A percentile compares a stretch with the other conserved stretches of the same genome.
phyloP scores from a whole-genome alignment of 148 eudicot genomes.

The Polygonum maritimum region DNA sequence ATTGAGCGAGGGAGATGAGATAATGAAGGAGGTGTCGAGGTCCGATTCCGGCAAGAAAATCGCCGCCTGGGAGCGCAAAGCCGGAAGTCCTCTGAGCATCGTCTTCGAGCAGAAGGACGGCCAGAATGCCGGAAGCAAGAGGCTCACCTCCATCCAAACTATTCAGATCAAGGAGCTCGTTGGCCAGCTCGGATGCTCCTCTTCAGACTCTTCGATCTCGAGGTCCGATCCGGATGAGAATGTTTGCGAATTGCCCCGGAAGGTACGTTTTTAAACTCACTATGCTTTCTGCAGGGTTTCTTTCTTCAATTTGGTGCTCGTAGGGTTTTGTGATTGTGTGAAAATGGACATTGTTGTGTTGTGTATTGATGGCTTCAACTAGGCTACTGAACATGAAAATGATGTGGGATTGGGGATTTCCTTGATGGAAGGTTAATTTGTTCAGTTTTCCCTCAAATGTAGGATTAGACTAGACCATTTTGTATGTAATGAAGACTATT shows the following conservation, averaged over 20 bases:
- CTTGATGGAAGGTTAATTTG: too few species aligned
- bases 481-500: too few species aligned
- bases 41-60: constrained; percentile 61
- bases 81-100: constrained; percentile 69
- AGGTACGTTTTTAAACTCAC: constrained; percentile 22
- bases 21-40: constrained; percentile 77
- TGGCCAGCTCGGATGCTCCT: constrained; percentile 44
- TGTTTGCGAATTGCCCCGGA: constrained; percentile 64
- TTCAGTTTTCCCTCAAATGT: too few species aligned
- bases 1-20: constrained; percentile 42
- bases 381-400: too few species aligned
- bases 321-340: not conserved
- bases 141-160: constrained; percentile 56
- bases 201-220: constrained; percentile 66
- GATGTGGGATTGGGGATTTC: too few species aligned
- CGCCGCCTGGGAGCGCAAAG: constrained; percentile 56
- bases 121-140: constrained; percentile 75
- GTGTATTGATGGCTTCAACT: not conserved
- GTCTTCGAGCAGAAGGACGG: constrained; percentile 90
- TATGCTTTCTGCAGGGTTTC: too few species aligned
- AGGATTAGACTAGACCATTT: too few species aligned
- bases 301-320: not conserved
- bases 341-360: not conserved
- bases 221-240: constrained; percentile 46
- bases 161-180: constrained; percentile 88